These are phyloP conservation scores for Globomyces sp. DNA, from an alignment of 371 early-diverging fungal genomes.

Conservation along the genomic window DNA sequence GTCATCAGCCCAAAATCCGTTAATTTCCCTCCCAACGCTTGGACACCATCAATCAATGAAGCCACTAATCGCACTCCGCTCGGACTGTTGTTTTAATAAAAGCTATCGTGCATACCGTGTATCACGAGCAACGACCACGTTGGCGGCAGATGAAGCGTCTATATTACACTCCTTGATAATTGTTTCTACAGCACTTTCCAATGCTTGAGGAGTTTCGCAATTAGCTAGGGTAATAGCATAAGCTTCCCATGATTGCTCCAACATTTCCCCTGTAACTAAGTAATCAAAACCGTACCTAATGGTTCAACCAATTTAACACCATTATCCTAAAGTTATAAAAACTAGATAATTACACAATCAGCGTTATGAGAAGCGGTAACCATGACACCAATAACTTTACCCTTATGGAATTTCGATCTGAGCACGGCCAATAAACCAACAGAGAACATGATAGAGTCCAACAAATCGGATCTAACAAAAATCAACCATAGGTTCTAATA, in stretches of 20 bases:
- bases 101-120: conserved; percentile 66
- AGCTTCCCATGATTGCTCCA: conserved; percentile 94
- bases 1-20: conserved; percentile 89
- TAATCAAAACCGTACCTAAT: conserved; percentile 57
- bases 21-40: conserved; percentile 64
- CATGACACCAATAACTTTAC: conserved; percentile 96
- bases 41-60: conserved; percentile 78
- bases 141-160: conserved; percentile 57
- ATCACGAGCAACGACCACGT: conserved; percentile 85
- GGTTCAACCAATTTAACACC: conserved; percentile 99
- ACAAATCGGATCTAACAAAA: conserved; percentile 59
- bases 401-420: conserved; percentile 82
- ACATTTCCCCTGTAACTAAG: conserved; percentile 70
- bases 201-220: conserved; percentile 67
- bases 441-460: conserved; percentile 85
- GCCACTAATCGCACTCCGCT: conserved; percentile 81
- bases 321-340: conserved; percentile 75
- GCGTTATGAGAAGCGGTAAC: conserved; percentile 99
- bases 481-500: background rate
- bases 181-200: conserved; percentile 61
- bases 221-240: conserved; percentile 93
- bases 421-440: conserved; percentile 91
- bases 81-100: conserved; percentile 51
- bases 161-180: conserved; percentile 70
- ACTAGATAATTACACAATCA: conserved; percentile 58